A percentile compares a stretch with the other conserved stretches of the same genome.
phyloP scores from a whole-genome alignment of 2,329 filamentous ascomycete genomes.

The Pseudogymnoascus sp. region DNA sequence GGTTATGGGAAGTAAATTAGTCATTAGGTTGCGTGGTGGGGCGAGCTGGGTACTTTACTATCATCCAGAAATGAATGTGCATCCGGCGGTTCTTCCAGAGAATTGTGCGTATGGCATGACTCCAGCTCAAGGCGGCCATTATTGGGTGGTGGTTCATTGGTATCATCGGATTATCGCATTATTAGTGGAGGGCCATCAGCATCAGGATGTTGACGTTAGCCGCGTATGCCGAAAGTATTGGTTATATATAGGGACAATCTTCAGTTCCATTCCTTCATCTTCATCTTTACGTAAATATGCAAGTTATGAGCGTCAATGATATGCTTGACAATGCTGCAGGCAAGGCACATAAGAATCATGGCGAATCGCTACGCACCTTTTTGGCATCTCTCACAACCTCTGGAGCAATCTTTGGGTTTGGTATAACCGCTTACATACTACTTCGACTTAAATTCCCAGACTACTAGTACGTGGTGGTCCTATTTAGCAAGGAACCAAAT shows the following conservation, averaged over 20 bases:
- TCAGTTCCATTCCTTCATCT: background rate
- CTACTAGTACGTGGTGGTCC: slow-evolving; percentile 8
- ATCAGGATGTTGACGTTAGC: background rate
- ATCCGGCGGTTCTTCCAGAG: too few species aligned
- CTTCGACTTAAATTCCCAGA: slow-evolving; percentile 5
- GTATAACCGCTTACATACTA: slow-evolving; percentile 6
- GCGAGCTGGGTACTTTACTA: too few species aligned
- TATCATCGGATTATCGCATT: background rate
- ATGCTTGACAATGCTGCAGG: slow-evolving; percentile 8
- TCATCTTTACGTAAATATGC: background rate
- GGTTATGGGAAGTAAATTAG: too few species aligned
- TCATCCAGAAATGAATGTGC: too few species aligned
- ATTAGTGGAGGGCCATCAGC: background rate
- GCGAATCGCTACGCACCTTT: slow-evolving; percentile 11
- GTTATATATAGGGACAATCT: slow-evolving; percentile 3
- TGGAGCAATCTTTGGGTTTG: slow-evolving; percentile 3
- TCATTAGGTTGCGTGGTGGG: too few species aligned
- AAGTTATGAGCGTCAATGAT: background rate
- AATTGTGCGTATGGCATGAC: too few species aligned
- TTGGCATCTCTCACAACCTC: slow-evolving; percentile 10
- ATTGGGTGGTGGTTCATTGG: background rate
- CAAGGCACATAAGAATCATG: slow-evolving; percentile 11
- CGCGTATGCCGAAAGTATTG: background rate
- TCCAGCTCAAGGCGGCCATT: background rate
- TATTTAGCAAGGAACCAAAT: too few species aligned